These are phyloP conservation scores for Pelargonium citronellum DNA, from an alignment of 441 rosid species.

Conservation along the genomic window DNA sequence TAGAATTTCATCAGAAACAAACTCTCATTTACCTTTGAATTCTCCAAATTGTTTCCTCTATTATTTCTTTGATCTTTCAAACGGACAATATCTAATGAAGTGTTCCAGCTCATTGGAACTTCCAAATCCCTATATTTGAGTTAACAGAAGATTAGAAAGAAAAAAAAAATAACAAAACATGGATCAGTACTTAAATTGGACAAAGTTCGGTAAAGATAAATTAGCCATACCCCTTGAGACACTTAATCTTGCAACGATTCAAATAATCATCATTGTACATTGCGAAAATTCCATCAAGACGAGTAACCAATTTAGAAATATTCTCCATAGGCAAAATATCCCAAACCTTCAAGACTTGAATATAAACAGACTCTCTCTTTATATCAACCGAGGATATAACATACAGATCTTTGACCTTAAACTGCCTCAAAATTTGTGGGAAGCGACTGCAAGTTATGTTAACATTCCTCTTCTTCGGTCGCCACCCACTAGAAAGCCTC, in stretches of 20 bases:
- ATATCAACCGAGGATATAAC: constrained; percentile 36
- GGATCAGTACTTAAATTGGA: no score
- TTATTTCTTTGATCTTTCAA: no score
- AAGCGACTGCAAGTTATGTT: constrained; percentile 22
- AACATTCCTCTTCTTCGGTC: constrained; percentile 30
- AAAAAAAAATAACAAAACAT: background rate
- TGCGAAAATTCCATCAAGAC: constrained; percentile 31
- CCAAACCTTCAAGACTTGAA: constrained; percentile 45
- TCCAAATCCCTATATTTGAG: constrained; percentile 9
- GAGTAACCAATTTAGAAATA: constrained; percentile 21
- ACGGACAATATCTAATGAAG: constrained; percentile 14
- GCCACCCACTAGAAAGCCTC: constrained; percentile 45
- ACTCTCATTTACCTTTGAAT: constrained; percentile 37
- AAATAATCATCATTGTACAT: constrained; percentile 32
- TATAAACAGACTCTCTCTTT: constrained; percentile 21
- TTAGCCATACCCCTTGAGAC: constrained; percentile 39
- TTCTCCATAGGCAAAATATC: constrained; percentile 34
- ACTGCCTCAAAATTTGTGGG: constrained; percentile 26
- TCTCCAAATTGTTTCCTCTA: constrained; percentile 11
- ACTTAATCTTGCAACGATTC: constrained; percentile 33
- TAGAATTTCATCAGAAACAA: constrained; percentile 50
- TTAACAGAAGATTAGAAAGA: background rate
- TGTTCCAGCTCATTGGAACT: constrained; percentile 18
- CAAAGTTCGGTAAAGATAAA: no score
- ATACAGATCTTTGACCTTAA: constrained; percentile 27